phyloP scores from a whole-genome alignment of 345 rosid genomes.

The Streptanthus diversifolius region DNA sequence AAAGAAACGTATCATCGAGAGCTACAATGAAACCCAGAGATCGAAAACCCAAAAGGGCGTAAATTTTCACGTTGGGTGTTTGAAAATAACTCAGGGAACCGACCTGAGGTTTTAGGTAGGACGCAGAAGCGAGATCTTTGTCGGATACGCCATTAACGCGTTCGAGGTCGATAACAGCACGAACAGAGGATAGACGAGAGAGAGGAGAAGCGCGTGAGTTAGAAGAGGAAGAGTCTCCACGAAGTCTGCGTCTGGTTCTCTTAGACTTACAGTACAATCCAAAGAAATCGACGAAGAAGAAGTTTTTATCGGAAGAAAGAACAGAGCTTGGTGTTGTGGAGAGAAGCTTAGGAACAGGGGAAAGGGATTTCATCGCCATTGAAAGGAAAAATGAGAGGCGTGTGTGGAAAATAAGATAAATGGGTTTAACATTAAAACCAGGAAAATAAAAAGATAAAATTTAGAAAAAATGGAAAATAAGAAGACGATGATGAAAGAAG shows the following conservation, averaged over 20 bases:
- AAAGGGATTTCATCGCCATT: slow-evolving; percentile 47
- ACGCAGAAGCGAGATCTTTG: slow-evolving; percentile 28
- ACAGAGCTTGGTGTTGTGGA: slow-evolving; percentile 46
- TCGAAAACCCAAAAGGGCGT: not conserved
- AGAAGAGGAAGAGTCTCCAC: slow-evolving; percentile 35
- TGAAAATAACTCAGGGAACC: not conserved
- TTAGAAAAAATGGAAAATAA: not conserved
- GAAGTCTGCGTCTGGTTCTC: slow-evolving; percentile 46
- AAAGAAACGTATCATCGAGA: not conserved
- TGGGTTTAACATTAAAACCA: slow-evolving; percentile 11
- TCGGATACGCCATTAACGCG: slow-evolving; percentile 16
- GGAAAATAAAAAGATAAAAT: not conserved
- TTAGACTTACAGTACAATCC: slow-evolving; percentile 51
- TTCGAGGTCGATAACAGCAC: slow-evolving; percentile 49
- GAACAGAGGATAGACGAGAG: slow-evolving; percentile 40
- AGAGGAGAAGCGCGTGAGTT: slow-evolving; percentile 31
- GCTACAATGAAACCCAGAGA: too few species aligned
- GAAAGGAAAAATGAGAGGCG: slow-evolving; percentile 22
- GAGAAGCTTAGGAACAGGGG: slow-evolving; percentile 52
- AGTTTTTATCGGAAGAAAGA: slow-evolving; percentile 36
- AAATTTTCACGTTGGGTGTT: not conserved
- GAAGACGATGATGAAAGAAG: slow-evolving; percentile 30
- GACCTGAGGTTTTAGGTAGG: slow-evolving; percentile 51
- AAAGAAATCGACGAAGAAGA: slow-evolving; percentile 65
- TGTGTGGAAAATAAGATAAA: slow-evolving; percentile 33